Conservation (phyloP, 2,329 filamentous ascomycete species). For the Thelonectria olida region DNA sequence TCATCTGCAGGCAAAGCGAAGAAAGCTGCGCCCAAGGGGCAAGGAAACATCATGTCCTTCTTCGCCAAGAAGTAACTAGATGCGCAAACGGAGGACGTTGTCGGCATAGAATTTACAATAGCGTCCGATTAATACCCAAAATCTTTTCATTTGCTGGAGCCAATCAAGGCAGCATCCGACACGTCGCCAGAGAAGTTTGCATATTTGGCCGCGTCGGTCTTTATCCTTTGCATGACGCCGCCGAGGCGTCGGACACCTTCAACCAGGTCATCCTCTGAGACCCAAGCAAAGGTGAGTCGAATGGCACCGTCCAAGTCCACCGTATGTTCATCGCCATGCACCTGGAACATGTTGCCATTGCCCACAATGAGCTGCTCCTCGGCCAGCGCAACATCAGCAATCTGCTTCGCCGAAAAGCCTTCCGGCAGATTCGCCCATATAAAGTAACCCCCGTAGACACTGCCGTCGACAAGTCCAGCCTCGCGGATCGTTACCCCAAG, state of each 20-base stretch:
- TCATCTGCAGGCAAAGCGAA: slow-evolving; percentile 62
- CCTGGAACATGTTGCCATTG: slow-evolving; percentile 75
- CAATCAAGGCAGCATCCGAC: slow-evolving; percentile 29
- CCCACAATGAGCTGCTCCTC: slow-evolving; percentile 76
- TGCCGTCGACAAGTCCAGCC: slow-evolving; percentile 49
- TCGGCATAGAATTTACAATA: background rate
- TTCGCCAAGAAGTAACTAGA: slow-evolving; percentile 77
- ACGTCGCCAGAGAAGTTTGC: slow-evolving; percentile 19
- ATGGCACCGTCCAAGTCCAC: slow-evolving; percentile 68
- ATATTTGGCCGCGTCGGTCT: slow-evolving; percentile 41
- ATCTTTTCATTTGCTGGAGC: slow-evolving; percentile 38
- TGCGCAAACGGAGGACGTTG: background rate
- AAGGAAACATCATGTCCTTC: slow-evolving; percentile 92
- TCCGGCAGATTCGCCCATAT: slow-evolving; percentile 77
- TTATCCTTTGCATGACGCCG: slow-evolving; percentile 50
- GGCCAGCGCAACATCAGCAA: slow-evolving; percentile 65
- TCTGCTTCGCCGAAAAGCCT: slow-evolving; percentile 58
- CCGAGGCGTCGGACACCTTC: slow-evolving; percentile 75
- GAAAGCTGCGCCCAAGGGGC: slow-evolving; percentile 68
- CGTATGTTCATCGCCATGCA: slow-evolving; percentile 63
- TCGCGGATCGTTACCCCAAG: slow-evolving; percentile 63
- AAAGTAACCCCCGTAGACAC: slow-evolving; percentile 83
- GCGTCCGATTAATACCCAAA: slow-evolving; percentile 2
- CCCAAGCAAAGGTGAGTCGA: slow-evolving; percentile 78
- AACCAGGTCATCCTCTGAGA: slow-evolving; percentile 69